Percentiles rank a stretch among this genome's conserved stretches.
These are phyloP conservation scores for Chrysoporthe cubensis DNA, from an alignment of 2,329 filamentous ascomycete species.

Conservation along the genomic window DNA sequence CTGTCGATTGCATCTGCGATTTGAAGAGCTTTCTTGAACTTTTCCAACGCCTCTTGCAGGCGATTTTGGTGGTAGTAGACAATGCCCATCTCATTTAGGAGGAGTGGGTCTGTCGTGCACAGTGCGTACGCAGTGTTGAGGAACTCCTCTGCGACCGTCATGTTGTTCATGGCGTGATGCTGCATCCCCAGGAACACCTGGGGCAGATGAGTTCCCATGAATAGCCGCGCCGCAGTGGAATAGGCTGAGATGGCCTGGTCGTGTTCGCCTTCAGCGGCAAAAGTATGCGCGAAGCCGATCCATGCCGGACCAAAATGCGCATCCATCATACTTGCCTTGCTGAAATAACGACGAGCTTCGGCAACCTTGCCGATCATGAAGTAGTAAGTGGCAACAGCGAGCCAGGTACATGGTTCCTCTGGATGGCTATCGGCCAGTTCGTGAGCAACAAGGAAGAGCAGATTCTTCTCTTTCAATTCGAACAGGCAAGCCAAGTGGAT, in stretches of 20 bases:
- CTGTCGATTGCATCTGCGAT: slow-evolving; percentile 82
- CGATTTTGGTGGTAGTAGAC: slow-evolving; percentile 93
- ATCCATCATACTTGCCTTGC: slow-evolving; percentile 96
- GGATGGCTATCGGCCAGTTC: slow-evolving; percentile 91
- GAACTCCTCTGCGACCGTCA: slow-evolving; percentile 92
- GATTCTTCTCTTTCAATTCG: slow-evolving; percentile 84
- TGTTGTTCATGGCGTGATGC: slow-evolving; percentile 93
- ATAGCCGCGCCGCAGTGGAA: slow-evolving; percentile 89
- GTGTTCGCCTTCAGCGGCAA: slow-evolving; percentile 95
- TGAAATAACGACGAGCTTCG: slow-evolving; percentile 94
- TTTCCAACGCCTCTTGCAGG: slow-evolving; percentile 72
- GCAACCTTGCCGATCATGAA: slow-evolving; percentile 86
- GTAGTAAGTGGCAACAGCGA: slow-evolving; percentile 95
- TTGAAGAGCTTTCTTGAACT: slow-evolving; percentile 77
- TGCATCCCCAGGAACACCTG: slow-evolving; percentile 98
- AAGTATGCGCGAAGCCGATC: slow-evolving; percentile 99
- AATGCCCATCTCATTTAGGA: slow-evolving; percentile 94
- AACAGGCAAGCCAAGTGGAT: slow-evolving; percentile 90
- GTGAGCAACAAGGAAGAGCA: slow-evolving; percentile 89
- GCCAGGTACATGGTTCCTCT: slow-evolving; percentile 87
- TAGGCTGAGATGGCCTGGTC: slow-evolving; percentile 98
- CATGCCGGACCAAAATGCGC: slow-evolving; percentile 96
- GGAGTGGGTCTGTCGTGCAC: slow-evolving; percentile 82
- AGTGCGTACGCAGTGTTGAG: slow-evolving; percentile 84
- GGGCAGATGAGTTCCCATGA: slow-evolving; percentile 95